Evolutionary conservation across 2,329 filamentous ascomycete species (phyloP), one percentile per base, ranked within the genome.

Genomic region (Pestalotiopsis fici): DNA sequence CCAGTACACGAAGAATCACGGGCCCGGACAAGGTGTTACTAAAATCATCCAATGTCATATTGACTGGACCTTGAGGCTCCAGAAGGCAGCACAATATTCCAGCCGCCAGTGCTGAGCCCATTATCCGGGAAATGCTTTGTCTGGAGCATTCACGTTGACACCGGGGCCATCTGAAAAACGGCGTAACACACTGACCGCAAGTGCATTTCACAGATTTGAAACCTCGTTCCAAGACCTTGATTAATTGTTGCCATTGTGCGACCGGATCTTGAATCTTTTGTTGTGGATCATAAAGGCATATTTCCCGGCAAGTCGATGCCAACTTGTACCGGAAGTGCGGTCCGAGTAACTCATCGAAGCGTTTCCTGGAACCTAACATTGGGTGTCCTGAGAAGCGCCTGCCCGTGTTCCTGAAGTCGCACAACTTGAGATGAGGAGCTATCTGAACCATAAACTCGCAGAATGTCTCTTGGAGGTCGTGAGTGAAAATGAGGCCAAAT

Each of bases 21-120:
- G n/a, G 18, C 43, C 3, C 18, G 3, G 3, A 2, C 15, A 50
- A 23, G 0, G n/a, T 7, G 1, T 11, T 1, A 4, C 3, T 1
- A 1, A 3, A 15, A 12, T n/a, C 0, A 1, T 11, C 18, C n/a
- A 21, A 6, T 4, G 6, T 6, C 3, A 50, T 21, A 23, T 15
- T 50, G 43, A 23, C 43, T 11, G 6, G n/a, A 21, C 43, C n/a
- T 50, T 50, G n/a, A 0, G 43, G 43, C 18, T 50, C 43, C 18
- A 50, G 7, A 18, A 50, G 43, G 9, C n/a, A 23, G n/a, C 43
- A 50, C 6, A 50, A 50, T 0, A 50, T 21, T 2, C 43, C 43
- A 7, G 43, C 18, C 1, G 43, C 6, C 3, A 50, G 6, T 3
- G 43, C 43, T 3, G 3, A 50, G 43, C 43, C n/a, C n/a, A 50